Evolutionary conservation across 768 basidiomycete genomes (phyloP), one percentile per base, ranked within the genome.

Genomic region (Naganishia vishniacii): DNA sequence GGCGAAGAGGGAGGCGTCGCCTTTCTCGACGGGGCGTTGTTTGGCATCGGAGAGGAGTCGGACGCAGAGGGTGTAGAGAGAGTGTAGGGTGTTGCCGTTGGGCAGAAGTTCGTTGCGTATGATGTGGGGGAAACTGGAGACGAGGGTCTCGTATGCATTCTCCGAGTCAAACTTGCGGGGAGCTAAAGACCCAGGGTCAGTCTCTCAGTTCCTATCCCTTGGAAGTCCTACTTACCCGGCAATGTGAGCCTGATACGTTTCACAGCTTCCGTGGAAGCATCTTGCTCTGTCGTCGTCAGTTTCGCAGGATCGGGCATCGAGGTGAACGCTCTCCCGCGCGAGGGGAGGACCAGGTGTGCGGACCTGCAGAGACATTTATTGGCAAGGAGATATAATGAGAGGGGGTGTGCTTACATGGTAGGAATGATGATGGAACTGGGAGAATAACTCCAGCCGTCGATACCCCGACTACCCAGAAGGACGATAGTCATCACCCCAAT

Each of bases 161-260:
- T n/a, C 48, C 9, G 37, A 34, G 26, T 61, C 59, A 59, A 51
- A 53, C 9, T 40, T 13, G 4, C 15, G 40, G 28, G 16, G 23
- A 44, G 41, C 56, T 58, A 23, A 20, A 3, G 25, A 20, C n/a
- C 8, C 46, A 4, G 26, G 23, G 40, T 59, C 18, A 59, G 40
- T 20, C n/a, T n/a, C n/a, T n/a, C n/a, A n/a, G n/a, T n/a, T n/a
- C n/a, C n/a, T n/a, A n/a, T n/a, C n/a, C n/a, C n/a, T n/a, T n/a
- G n/a, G n/a, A n/a, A n/a, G n/a, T n/a, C n/a, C n/a, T n/a, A 26
- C 62, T 25, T 12, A 63, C 62, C 16, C 13, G 62, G 48, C 44
- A 63, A 32, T 11, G 49, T 31, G 13, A 63, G 41, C 49, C 25
- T 63, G 62, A 63, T 63, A 47, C 62, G 37, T 34, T 63, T 63